Percentiles rank a stretch among this genome's conserved stretches.
These are phyloP conservation scores for Annulohypoxylon bovei DNA, from an alignment of 495 filamentous ascomycete genomes.

Conservation along the genomic window DNA sequence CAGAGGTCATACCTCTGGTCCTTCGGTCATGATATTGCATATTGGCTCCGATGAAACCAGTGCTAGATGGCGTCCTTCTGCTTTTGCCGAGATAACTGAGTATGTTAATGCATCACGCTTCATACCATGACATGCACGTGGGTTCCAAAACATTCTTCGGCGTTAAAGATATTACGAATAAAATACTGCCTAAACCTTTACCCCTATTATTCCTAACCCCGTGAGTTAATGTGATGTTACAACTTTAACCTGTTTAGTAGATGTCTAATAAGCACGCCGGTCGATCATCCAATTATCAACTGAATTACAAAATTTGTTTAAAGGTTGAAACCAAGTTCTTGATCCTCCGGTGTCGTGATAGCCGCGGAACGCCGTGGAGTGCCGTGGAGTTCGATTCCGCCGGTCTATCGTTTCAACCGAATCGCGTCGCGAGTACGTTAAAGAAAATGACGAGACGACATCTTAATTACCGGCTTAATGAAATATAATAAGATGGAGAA, in stretches of 20 bases:
- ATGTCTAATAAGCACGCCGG: background rate
- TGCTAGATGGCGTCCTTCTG: slow-evolving; percentile 40
- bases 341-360: background rate
- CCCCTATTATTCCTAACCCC: background rate
- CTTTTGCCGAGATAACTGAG: slow-evolving; percentile 38
- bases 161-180: background rate
- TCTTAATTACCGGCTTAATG: background rate
- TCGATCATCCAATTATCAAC: background rate
- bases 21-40: slow-evolving; percentile 35
- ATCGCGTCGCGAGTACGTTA: background rate
- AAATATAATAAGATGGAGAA: background rate
- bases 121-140: background rate
- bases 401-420: background rate
- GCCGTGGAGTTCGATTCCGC: background rate
- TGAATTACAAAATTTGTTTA: background rate
- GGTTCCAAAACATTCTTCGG: background rate
- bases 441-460: background rate
- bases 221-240: background rate
- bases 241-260: background rate
- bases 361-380: background rate
- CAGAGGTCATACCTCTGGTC: background rate
- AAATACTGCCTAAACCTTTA: background rate
- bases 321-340: background rate
- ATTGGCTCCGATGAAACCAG: slow-evolving; percentile 40
- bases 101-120: slow-evolving; percentile 9